These are phyloP conservation scores for Aspergillus versicolor DNA, from an alignment of 2,329 filamentous ascomycete genomes.

Conservation along the genomic window DNA sequence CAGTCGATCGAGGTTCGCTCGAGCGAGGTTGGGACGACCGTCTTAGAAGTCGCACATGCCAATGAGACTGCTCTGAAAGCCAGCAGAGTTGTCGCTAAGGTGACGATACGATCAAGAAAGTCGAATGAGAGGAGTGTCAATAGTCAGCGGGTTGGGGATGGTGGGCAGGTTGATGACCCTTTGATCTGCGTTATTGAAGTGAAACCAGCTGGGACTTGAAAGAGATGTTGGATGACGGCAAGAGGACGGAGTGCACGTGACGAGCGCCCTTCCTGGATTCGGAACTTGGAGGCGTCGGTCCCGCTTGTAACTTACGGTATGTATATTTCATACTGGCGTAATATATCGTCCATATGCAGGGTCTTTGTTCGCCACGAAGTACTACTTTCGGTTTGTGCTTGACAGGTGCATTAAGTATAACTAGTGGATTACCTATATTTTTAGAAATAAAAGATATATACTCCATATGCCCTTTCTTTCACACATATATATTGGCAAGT, in stretches of 20 bases:
- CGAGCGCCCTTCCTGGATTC: constrained; percentile 13
- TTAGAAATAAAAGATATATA: neutral
- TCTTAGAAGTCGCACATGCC: constrained; percentile 36
- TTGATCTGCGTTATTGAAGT: constrained; percentile 23
- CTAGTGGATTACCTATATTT: neutral
- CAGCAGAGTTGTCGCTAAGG: constrained; percentile 14
- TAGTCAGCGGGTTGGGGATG: constrained; percentile 17
- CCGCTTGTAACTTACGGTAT: constrained; percentile 10
- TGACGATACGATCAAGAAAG: constrained; percentile 1
- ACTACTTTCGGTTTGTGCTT: neutral
- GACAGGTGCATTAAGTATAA: neutral
- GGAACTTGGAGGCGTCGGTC: constrained; percentile 13
- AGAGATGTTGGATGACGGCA: constrained; percentile 32
- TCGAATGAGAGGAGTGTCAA: constrained; percentile 19
- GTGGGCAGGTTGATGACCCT: constrained; percentile 23
- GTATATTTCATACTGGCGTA: neutral
- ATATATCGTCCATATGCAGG: neutral
- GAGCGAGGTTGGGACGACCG: constrained; percentile 32
- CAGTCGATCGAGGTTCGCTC: constrained; percentile 34
- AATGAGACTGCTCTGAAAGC: constrained; percentile 20
- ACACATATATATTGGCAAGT: neutral
- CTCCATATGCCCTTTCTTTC: neutral
- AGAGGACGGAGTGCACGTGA: constrained; percentile 30
- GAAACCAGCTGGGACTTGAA: constrained; percentile 19
- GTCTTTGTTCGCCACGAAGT: neutral